Evolutionary conservation across 1,284 basidiomycete genomes (phyloP).

Genomic region (Cryptococcus deneoformans): DNA sequence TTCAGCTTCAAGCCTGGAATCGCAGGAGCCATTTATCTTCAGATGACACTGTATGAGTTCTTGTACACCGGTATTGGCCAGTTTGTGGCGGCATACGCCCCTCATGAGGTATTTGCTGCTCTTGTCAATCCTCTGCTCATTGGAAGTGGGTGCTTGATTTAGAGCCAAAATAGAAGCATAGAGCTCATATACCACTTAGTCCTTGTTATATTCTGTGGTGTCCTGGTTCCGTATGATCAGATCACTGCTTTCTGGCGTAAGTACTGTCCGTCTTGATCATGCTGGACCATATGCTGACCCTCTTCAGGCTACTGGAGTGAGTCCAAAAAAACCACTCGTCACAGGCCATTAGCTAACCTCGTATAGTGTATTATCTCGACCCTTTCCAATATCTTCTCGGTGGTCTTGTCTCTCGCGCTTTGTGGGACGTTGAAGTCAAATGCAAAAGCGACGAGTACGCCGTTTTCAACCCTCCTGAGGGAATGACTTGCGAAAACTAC

Average conservation of each 20-base stretch:
- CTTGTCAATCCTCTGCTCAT: background rate
- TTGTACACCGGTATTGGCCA: constrained; percentile 23
- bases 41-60: constrained; percentile 42
- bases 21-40: constrained; percentile 33
- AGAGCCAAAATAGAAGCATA: background rate
- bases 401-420: constrained; percentile 44
- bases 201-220: constrained; percentile 29
- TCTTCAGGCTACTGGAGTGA: too few species aligned
- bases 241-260: constrained; percentile 32
- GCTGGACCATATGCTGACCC: too few species aligned
- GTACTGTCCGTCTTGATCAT: too few species aligned
- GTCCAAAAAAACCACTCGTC: too few species aligned
- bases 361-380: constrained; percentile 65
- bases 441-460: constrained; percentile 49
- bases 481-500: constrained; percentile 50
- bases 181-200: constrained; percentile 1
- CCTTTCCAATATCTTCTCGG: constrained; percentile 61
- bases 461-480: constrained; percentile 41
- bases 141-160: background rate
- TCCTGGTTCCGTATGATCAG: constrained; percentile 28
- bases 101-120: constrained; percentile 42
- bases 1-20: constrained; percentile 42
- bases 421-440: constrained; percentile 43
- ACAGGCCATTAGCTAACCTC: constrained; percentile 5
- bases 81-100: constrained; percentile 48